Evolutionary conservation across 1,284 basidiomycete genomes (phyloP).

Genomic region (Puccinia horiana): DNA sequence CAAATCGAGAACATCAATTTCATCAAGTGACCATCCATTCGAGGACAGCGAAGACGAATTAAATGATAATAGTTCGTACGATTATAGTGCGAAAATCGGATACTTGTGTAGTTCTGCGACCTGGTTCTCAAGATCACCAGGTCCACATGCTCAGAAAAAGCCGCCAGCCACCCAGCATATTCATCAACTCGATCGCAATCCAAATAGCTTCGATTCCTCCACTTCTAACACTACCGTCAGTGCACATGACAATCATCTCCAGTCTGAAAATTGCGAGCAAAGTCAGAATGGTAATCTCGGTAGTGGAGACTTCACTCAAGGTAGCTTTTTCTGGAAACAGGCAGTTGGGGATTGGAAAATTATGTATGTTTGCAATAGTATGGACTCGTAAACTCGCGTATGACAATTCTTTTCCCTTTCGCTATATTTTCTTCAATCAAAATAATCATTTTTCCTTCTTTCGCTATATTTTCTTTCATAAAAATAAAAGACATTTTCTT

Average conservation of each 20-base stretch:
- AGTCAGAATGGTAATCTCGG: not conserved
- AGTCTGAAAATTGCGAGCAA: not conserved
- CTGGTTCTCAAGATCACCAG: conserved; percentile 25
- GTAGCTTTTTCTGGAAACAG: conserved; percentile 46
- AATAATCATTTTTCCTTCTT: not conserved
- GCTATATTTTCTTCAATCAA: not conserved
- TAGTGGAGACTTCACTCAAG: not conserved
- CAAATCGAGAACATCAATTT: not conserved
- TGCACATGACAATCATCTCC: not conserved
- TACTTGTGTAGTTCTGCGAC: conserved; percentile 30
- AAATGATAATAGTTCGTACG: conserved; percentile 34
- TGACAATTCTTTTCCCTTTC: not conserved
- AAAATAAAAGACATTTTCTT: not conserved
- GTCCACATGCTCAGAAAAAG: not conserved
- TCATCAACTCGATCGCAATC: not conserved
- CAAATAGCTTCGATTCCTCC: conserved; percentile 2
- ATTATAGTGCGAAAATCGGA: conserved; percentile 38
- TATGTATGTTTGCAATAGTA: conserved; percentile 39
- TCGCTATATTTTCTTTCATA: not conserved
- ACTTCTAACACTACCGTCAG: not conserved
- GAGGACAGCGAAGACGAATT: conserved; percentile 17
- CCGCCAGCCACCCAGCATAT: not conserved
- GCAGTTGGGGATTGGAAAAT: conserved; percentile 45
- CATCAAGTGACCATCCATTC: not conserved
- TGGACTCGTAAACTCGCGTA: not conserved